These are phyloP conservation scores for Dendrostoma leiphaemia DNA, from an alignment of 2,329 filamentous ascomycete species.

Conservation along the genomic window DNA sequence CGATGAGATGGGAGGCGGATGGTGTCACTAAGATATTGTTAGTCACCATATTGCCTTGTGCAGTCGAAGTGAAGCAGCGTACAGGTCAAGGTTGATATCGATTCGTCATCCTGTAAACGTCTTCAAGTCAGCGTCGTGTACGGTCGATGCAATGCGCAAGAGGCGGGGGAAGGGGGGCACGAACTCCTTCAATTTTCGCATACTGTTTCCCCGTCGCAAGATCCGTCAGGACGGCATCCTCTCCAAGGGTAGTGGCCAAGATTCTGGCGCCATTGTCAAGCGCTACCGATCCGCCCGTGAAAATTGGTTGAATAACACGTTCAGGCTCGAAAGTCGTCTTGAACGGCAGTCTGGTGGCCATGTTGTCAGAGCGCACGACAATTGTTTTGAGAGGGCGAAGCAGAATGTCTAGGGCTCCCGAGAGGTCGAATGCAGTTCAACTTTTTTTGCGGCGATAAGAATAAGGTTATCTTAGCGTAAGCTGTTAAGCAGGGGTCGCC, in stretches of 20 bases:
- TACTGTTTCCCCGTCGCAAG: constrained; percentile 79
- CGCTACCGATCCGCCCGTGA: constrained; percentile 84
- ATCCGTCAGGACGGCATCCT: constrained; percentile 87
- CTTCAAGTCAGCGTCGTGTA: neutral
- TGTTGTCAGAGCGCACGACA: constrained; percentile 29
- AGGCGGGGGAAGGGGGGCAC: constrained; percentile 18
- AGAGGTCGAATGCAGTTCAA: constrained; percentile 13
- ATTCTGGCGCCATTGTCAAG: constrained; percentile 79
- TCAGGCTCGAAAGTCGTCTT: constrained; percentile 89
- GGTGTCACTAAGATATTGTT: constrained; percentile 66
- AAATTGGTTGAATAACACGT: constrained; percentile 86
- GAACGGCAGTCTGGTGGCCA: constrained; percentile 61
- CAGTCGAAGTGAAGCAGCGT: constrained; percentile 17
- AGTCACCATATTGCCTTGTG: constrained; percentile 9
- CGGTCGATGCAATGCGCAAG: constrained; percentile 4
- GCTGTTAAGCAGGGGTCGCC: neutral
- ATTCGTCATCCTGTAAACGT: constrained; percentile 65
- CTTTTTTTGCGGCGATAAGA: constrained; percentile 25
- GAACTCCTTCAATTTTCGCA: constrained; percentile 81
- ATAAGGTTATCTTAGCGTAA: constrained; percentile 38
- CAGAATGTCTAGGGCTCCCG: neutral
- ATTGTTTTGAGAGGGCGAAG: neutral
- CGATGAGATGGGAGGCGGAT: constrained; percentile 79
- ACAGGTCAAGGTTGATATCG: constrained; percentile 73
- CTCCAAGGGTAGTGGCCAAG: constrained; percentile 84